A percentile compares a stretch with the other conserved stretches of the same genome.
These are phyloP conservation scores for Saturnispora hagleri DNA, from an alignment of 805 yeast species.

Conservation along the genomic window DNA sequence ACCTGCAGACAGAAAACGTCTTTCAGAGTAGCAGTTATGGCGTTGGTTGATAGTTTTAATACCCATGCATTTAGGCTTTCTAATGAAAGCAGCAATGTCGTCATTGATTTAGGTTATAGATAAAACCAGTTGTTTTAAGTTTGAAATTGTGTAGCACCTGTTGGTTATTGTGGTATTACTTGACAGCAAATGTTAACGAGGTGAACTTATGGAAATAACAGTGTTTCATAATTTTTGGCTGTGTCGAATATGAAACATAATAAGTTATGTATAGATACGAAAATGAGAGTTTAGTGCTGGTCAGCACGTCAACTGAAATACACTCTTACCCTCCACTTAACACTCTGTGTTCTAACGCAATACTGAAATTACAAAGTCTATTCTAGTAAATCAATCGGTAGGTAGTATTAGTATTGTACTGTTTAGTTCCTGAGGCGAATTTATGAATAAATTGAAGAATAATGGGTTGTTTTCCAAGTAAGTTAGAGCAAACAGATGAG, in stretches of 20 bases:
- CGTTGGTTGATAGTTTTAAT: no score
- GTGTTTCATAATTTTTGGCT: not conserved
- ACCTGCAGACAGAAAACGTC: not conserved
- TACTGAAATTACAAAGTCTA: not conserved
- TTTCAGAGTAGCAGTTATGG: not conserved
- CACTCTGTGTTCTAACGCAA: not conserved
- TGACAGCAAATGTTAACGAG: not conserved
- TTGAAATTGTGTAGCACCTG: no score
- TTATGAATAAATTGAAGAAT: not conserved
- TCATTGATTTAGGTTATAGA: no score
- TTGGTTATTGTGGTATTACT: not conserved
- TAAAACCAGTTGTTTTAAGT: no score
- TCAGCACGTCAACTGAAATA: not conserved
- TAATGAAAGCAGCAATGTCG: no score
- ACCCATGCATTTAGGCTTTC: no score
- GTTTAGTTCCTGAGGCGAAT: not conserved
- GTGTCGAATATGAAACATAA: not conserved
- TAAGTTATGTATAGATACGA: not conserved
- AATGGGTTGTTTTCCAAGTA: slow-evolving; percentile 70
- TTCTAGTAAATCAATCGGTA: not conserved
- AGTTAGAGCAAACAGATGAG: slow-evolving; percentile 17
- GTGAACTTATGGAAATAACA: not conserved
- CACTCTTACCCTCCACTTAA: not conserved
- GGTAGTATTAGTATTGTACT: not conserved
- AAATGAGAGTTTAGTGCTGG: not conserved